Conservation (phyloP, 2,329 filamentous ascomycete genomes). For the Nigrospora osmanthi region DNA sequence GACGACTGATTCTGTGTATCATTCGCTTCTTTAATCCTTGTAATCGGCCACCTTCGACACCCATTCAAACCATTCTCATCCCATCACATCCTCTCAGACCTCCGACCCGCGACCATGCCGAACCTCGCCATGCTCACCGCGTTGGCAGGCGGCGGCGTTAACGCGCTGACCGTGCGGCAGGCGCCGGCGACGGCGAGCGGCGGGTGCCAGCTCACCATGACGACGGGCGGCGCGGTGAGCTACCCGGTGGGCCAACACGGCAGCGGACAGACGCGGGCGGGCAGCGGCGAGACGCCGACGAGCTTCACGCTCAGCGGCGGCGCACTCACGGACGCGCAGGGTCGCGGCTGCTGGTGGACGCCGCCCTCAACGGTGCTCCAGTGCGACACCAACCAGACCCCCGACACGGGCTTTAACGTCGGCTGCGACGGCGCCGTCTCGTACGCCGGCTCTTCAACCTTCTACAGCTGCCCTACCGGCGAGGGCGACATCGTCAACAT, state of each 20-base stretch:
- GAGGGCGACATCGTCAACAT: slow-evolving; percentile 46
- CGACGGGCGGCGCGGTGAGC: background rate
- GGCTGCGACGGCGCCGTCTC: slow-evolving; percentile 41
- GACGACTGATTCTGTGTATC: too few relatives aligned
- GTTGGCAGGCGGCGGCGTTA: background rate
- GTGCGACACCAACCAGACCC: slow-evolving; percentile 47
- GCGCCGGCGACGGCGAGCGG: background rate
- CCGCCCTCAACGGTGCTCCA: slow-evolving; percentile 51
- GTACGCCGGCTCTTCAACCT: slow-evolving; percentile 41
- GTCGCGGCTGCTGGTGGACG: slow-evolving; percentile 57
- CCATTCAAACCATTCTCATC: too few relatives aligned
- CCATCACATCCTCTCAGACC: too few relatives aligned
- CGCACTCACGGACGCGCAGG: slow-evolving; percentile 46
- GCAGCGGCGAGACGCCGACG: slow-evolving; percentile 35
- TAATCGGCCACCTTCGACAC: too few relatives aligned
- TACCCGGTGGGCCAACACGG: slow-evolving; percentile 45
- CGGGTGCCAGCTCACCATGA: background rate
- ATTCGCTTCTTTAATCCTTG: too few relatives aligned
- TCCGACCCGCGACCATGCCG: background rate
- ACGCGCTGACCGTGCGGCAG: background rate
- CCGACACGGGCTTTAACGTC: slow-evolving; percentile 48
- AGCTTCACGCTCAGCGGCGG: slow-evolving; percentile 44
- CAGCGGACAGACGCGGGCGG: slow-evolving; percentile 55
- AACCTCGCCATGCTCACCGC: background rate
- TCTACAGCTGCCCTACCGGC: slow-evolving; percentile 52